Evolutionary conservation across 768 basidiomycete species (phyloP), one percentile per base, ranked within the genome.

Genomic region (Dacryopinax primogenitus): DNA sequence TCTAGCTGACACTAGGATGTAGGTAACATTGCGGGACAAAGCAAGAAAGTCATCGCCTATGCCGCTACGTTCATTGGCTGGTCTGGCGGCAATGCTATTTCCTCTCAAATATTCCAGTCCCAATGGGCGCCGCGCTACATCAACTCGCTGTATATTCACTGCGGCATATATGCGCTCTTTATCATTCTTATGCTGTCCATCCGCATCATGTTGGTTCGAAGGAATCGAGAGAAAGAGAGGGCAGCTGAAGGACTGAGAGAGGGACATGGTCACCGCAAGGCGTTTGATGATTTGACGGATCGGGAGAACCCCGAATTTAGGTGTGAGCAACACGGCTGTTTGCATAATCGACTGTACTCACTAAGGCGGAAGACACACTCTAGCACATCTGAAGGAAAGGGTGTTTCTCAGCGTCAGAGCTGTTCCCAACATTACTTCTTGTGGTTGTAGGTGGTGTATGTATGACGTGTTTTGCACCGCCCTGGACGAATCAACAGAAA

Each of bases 271-370:
- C 79, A 81, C 67, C 73, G 73, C 28, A 76, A 76, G 62, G 80
- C 80, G 1, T 82, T 82, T 64, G 76, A 77, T 35, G 81, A 82
- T 69, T 70, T 81, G 28, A 83, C 81, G 12, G 81, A 83, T 68
- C 67, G 69, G 33, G 76, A 81, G 68, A 83, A 83, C 69, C 76
- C 78, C 63, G 78, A 79, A 66, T 79, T 66, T 11, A 61, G 66
- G 15, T 1, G 36, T 37, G 36, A n/a, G n/a, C n/a, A n/a, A n/a
- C n/a, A n/a, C n/a, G n/a, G n/a, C n/a, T n/a, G n/a, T n/a, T n/a
- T n/a, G n/a, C n/a, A n/a, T n/a, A n/a, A n/a, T n/a, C n/a, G n/a
- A n/a, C n/a, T n/a, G n/a, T n/a, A n/a, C n/a, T n/a, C n/a, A n/a
- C n/a, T n/a, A n/a, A n/a, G n/a, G n/a, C n/a, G n/a, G n/a, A n/a